A percentile compares a stretch with the other conserved stretches of the same genome.
phyloP scores from a whole-genome alignment of 2,329 filamentous ascomycete species.

The Venturia asperata region DNA sequence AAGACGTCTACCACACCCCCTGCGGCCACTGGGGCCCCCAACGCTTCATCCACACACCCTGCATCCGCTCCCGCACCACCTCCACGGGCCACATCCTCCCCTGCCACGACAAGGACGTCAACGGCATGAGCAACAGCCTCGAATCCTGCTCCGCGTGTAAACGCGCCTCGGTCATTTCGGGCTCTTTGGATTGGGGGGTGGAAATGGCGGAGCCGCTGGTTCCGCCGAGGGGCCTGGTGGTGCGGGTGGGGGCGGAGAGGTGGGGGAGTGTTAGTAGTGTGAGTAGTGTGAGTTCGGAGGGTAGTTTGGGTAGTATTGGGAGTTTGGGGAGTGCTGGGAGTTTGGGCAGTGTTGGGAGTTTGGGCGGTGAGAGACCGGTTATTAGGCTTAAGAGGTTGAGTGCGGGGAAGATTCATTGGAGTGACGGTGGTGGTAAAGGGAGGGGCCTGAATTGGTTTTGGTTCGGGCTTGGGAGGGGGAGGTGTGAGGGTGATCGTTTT shows the following conservation, averaged over 20 bases:
- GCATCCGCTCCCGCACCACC: conserved; percentile 25
- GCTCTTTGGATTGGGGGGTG: not conserved
- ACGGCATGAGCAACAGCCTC: conserved; percentile 17
- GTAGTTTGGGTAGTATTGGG: not conserved
- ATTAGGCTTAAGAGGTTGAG: conserved; percentile 10
- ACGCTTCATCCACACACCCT: conserved; percentile 27
- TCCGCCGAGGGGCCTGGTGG: not conserved
- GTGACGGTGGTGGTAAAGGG: not conserved
- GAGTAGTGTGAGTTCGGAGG: not conserved
- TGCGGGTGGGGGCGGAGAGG: not conserved
- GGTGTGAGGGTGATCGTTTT: not conserved
- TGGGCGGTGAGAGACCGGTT: not conserved
- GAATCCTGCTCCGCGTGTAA: conserved; percentile 17
- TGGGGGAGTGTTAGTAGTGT: not conserved
- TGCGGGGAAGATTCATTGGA: conserved; percentile 15
- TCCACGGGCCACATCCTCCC: conserved; percentile 3
- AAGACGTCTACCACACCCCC: conserved; percentile 28
- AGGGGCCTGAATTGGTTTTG: conserved; percentile 10
- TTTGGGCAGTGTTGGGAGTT: not conserved
- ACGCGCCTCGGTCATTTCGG: not conserved
- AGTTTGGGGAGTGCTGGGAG: not conserved
- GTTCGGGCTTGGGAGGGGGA: conserved; percentile 5
- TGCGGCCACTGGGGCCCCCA: conserved; percentile 30
- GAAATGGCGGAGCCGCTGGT: not conserved
- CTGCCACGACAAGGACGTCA: conserved; percentile 15